A percentile compares a stretch with the other conserved stretches of the same genome.
These are phyloP conservation scores for Ambrosia hybrid DNA, from an alignment of 140 eudicot species.

Conservation along the genomic window DNA sequence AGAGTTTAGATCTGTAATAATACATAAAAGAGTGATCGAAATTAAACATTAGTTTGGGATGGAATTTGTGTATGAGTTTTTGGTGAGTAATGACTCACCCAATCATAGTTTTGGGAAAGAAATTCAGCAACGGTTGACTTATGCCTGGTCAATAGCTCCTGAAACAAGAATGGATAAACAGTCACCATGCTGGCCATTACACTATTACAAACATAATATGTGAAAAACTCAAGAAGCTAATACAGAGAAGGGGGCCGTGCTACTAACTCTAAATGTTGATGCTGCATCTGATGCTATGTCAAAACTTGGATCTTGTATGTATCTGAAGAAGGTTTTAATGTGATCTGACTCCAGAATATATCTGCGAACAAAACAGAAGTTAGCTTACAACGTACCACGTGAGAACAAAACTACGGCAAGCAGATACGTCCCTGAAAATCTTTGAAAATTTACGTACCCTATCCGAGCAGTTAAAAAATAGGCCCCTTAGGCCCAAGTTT, in stretches of 20 bases:
- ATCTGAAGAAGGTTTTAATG: conserved; percentile 65
- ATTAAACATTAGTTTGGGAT: conserved; percentile 7
- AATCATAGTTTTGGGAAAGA: conserved; percentile 66
- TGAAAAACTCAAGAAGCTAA: background rate
- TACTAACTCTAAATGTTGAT: conserved; percentile 66
- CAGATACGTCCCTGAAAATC: too few relatives aligned
- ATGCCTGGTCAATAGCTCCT: conserved; percentile 95
- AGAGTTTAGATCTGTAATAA: background rate
- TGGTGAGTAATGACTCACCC: conserved; percentile 44
- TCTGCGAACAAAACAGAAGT: conserved; percentile 36
- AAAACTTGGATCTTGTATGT: conserved; percentile 75
- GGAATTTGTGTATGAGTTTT: background rate
- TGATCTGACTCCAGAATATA: conserved; percentile 71
- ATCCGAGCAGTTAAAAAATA: too few relatives aligned
- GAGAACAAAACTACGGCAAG: background rate
- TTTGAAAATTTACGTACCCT: too few relatives aligned
- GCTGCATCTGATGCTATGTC: conserved; percentile 90
- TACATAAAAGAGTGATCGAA: conserved; percentile 1
- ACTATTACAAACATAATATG: conserved; percentile 7
- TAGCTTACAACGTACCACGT: background rate
- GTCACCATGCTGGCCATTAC: conserved; percentile 13
- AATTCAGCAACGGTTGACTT: conserved; percentile 87
- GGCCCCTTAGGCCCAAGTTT: too few relatives aligned
- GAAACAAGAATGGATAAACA: conserved; percentile 23
- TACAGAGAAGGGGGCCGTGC: conserved; percentile 6